These are phyloP conservation scores for Blastobotrys capitulatus DNA, from an alignment of 1,139 yeast genomes.

Conservation along the genomic window DNA sequence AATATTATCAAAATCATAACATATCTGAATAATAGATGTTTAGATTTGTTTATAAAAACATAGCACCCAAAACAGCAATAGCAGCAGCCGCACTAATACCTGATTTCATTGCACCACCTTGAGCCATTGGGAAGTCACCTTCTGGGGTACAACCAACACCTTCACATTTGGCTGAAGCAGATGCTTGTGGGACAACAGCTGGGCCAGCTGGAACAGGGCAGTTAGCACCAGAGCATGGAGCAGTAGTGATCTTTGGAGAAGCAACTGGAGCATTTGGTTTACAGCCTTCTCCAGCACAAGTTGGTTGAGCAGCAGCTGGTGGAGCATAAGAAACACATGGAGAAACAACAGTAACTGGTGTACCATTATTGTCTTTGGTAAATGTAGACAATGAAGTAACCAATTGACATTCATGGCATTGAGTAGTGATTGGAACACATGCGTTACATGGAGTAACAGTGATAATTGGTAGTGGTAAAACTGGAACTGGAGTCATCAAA, in stretches of 20 bases:
- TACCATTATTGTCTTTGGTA: constrained; percentile 15
- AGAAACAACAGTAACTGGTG: constrained; percentile 19
- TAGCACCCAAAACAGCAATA: constrained; percentile 13
- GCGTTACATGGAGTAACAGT: constrained; percentile 18
- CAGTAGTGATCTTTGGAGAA: constrained; percentile 8
- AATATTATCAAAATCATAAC: too few species aligned
- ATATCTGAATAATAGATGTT: background rate
- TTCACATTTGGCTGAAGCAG: background rate
- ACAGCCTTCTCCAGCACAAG: constrained; percentile 9
- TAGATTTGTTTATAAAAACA: constrained; percentile 8
- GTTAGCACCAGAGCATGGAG: background rate
- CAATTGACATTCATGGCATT: constrained; percentile 19
- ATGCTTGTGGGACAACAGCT: constrained; percentile 1
- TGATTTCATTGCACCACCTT: constrained; percentile 10
- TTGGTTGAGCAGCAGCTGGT: background rate
- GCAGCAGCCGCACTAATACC: constrained; percentile 10
- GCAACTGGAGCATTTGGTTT: constrained; percentile 6
- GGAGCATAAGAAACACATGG: constrained; percentile 16
- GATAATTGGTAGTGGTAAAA: constrained; percentile 22
- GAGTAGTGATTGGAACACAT: constrained; percentile 14
- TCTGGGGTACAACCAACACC: background rate
- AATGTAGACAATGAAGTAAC: constrained; percentile 17
- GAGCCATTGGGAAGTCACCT: constrained; percentile 5
- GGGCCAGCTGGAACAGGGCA: background rate
- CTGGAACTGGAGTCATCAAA: constrained; percentile 20